Conservation (phyloP, 1,284 basidiomycete species). For the Anthracocystis setariae region DNA sequence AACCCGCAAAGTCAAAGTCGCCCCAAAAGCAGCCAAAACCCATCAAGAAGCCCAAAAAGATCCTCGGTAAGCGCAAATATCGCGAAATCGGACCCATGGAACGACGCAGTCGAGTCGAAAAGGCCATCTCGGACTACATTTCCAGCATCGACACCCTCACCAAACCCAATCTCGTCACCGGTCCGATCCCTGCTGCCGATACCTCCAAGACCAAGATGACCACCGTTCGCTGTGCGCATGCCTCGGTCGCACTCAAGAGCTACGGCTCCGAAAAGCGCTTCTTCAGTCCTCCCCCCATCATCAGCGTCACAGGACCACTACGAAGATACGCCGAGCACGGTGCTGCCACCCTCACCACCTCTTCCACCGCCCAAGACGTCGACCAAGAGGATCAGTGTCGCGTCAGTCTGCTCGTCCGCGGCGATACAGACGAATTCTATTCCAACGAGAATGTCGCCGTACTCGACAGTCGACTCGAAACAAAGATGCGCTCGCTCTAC, state of each 20-base stretch:
- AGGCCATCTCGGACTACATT: constrained; percentile 46
- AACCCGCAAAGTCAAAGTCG: constrained; percentile 17
- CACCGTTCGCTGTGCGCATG: constrained; percentile 85
- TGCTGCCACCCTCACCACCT: constrained; percentile 33
- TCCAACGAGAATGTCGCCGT: constrained; percentile 51
- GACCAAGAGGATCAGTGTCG: constrained; percentile 42
- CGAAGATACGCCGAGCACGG: constrained; percentile 49
- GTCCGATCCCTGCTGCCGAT: constrained; percentile 33
- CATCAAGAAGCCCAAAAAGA: constrained; percentile 37
- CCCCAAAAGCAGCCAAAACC: constrained; percentile 26
- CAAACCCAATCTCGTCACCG: constrained; percentile 44
- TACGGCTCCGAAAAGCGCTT: constrained; percentile 92
- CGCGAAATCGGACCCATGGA: constrained; percentile 46
- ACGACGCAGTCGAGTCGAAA: constrained; percentile 35
- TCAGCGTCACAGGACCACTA: constrained; percentile 81
- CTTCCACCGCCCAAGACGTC: constrained; percentile 25
- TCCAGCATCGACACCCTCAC: constrained; percentile 34
- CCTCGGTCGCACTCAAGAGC: constrained; percentile 89
- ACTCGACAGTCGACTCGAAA: constrained; percentile 74
- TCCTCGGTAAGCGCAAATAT: constrained; percentile 50
- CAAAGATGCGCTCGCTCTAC: constrained; percentile 88
- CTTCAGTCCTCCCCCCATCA: constrained; percentile 85
- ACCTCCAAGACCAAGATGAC: constrained; percentile 69
- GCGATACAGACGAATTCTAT: constrained; percentile 79
- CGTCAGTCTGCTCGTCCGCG: constrained; percentile 83